Evolutionary conservation across 805 yeast genomes (phyloP), one percentile per base, ranked within the genome.

Genomic region (Grigorovia jiainica): DNA sequence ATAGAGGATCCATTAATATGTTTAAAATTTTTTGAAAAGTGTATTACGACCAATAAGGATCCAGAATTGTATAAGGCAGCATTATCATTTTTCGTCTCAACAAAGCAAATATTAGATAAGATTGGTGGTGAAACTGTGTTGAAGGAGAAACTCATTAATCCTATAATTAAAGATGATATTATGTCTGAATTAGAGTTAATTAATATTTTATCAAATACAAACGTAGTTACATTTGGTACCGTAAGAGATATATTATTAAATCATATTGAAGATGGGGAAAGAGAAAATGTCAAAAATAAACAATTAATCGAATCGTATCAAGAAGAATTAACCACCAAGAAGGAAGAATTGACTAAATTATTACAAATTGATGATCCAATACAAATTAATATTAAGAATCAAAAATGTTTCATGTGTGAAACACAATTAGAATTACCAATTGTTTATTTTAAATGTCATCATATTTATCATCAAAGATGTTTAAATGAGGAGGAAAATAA

Each of bases 381-480:
- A 62, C 49, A 72, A 15, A 48, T 58, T 1, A 47, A 48, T 29
- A 40, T 79, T 3, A 86, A 80, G 51, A 74, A 76, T 47, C 70
- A 78, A 21, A 68, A 67, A 30, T 89, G 96, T 54, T 65, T 76
- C 11, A 69, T 76, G 15, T 89, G 96, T 56, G 67, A 73, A 8
- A 65, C 72, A 34, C 70, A 74, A 10, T 63, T 90, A 17, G 94
- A 85, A 44, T 69, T 79, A 34, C 97, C 97, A 0, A 72, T 81
- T 2, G 75, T 84, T 1, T 94, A 85, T 52, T 92, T 90, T 66
- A 75, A 78, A 48, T 92, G 98, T 64, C 71, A 72, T 24, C 98
- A 92, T 54, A 77, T 92, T 3, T 87, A 76, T 55, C 97, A 92
- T 55, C 84, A 82, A 50, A 68, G 82, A 35, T 92, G 98, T 56